Base-by-base conservation (phyloP, 2,329 filamentous ascomycete genomes). In the Fusarium nurragi region DNA sequence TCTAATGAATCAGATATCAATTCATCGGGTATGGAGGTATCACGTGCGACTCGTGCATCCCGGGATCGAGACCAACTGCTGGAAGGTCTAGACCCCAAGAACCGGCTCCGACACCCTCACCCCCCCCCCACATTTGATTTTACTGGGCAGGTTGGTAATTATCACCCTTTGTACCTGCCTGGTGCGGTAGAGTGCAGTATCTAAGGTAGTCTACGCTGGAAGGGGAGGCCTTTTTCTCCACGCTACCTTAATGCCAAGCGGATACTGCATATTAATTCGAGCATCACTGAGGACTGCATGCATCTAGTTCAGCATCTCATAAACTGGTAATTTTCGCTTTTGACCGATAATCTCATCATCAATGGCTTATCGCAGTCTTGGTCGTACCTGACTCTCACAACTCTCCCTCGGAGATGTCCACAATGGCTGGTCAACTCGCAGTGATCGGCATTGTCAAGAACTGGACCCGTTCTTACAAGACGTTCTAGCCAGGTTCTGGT, bases 81-180 rank as follows among this genome's bases (percentile, higher is more conserved):
- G 8, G 10, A n/a, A 54, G 34, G 57, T 54, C 57, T 60, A 25
- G 57, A 36, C 55, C 55, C 18, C n/a, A 10, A 54, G 23, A 44
- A 38, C 32, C 55, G 55, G 46, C 54, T 60, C 54, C 56, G 56
- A 48, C 36, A 50, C 40, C 50, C 32, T 28, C 22, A 38, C 37
- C 18, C 25, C 34, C 36, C 22, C 40, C 34, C 30, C 46, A 38
- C 30, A 60, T 54, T 52, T 26, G 18, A 30, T 37, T 18, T 18
- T 16, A 32, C 32, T 34, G 16, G 32, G 16, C n/a, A 34, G 8
- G 32, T 34, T 7, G 32, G 32, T 34, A 34, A 34, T 18, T 34
- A 34, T 16, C 16, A n/a, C 9, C 32, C 12, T 18, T 28, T 30
- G 56, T 66, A 50, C 63, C 62, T 65, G 63, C 63, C 63, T 66